Base-by-base conservation (phyloP, 2,329 filamentous ascomycete species). In the Nemania serpens region DNA sequence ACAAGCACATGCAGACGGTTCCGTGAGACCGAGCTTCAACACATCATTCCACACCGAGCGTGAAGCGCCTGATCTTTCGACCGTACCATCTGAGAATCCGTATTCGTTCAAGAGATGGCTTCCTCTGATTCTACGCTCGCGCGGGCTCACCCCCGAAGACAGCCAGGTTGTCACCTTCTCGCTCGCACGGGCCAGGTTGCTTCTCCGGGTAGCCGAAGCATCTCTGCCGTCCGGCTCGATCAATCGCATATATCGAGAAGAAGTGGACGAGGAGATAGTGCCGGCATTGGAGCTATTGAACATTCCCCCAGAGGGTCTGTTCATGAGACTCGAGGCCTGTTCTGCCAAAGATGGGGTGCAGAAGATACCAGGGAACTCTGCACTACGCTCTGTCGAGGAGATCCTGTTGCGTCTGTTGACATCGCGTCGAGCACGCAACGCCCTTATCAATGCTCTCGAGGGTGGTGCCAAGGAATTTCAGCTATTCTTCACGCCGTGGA, bases 21-120 rank as follows among this genome's bases (percentile, higher is more conserved):
- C 43, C 3, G 17, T 10, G 5, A 50, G 5, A 49, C 49, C 43
- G 20, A 48, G 29, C 15, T 78, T 75, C 70, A 78, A 78, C 64
- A 76, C 74, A 29, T 70, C 66, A 48, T 76, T 73, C 63, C 75
- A 77, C 63, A 71, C 69, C 4, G 63, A 55, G n/a, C 62, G 66
- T 20, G 74, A 75, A 50, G 70, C 70, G 1, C 71, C 73, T 5
- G 59, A 70, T 25, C 64, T 74, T 22, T 50, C 50, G 2, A 41
- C 62, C 2, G 62, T 59, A 7, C 75, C 75, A 1, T 67, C 70
- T 11, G 70, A 77, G 37, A 57, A 51, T 2, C 74, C 79, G 0
- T 78, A 75, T 56, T 71, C 67, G 1, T 81, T 78, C 64, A 64
- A 69, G n/a, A 70, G 75, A 59, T 81, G 78, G 79, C 72, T 78